Evolutionary conservation across 2,329 filamentous ascomycete species (phyloP).

Genomic region (Fusarium acutatum): DNA sequence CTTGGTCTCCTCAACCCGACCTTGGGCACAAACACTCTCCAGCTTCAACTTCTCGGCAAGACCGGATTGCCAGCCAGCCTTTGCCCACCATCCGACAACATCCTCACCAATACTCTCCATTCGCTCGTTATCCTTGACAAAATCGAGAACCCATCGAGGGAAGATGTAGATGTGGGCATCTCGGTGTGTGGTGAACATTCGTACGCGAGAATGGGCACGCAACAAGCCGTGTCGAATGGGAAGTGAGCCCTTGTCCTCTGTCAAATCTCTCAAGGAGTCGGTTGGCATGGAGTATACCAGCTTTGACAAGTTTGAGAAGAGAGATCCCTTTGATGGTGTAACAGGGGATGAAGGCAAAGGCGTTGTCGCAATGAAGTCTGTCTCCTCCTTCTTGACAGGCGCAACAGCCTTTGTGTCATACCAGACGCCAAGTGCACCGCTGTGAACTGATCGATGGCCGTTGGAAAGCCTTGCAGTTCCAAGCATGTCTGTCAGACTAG

Average conservation of each 20-base stretch:
- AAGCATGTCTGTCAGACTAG: conserved; percentile 70
- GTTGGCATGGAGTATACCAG: conserved; percentile 88
- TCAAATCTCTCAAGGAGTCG: conserved; percentile 85
- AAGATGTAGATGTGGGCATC: conserved; percentile 97
- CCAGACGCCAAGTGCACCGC: conserved; percentile 88
- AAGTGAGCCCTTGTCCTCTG: conserved; percentile 76
- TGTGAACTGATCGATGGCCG: conserved; percentile 55
- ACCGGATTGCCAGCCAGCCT: conserved; percentile 88
- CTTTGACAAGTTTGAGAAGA: conserved; percentile 75
- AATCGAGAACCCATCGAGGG: conserved; percentile 88
- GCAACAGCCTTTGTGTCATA: conserved; percentile 84
- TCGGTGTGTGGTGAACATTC: conserved; percentile 83
- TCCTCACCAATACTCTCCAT: conserved; percentile 93
- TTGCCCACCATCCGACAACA: conserved; percentile 94
- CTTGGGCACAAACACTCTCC: conserved; percentile 63
- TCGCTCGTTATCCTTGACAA: conserved; percentile 79
- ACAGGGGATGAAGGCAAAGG: conserved; percentile 67
- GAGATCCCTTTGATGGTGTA: conserved; percentile 60
- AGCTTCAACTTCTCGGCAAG: conserved; percentile 81
- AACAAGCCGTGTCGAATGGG: conserved; percentile 81
- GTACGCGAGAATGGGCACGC: conserved; percentile 76
- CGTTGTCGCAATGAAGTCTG: conserved; percentile 86
- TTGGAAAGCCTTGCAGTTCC: conserved; percentile 56
- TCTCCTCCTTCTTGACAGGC: conserved; percentile 87
- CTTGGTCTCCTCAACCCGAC: conserved; percentile 51